These are phyloP conservation scores for Penicillium capsulatum DNA, from an alignment of 2,329 filamentous ascomycete genomes.

Conservation along the genomic window DNA sequence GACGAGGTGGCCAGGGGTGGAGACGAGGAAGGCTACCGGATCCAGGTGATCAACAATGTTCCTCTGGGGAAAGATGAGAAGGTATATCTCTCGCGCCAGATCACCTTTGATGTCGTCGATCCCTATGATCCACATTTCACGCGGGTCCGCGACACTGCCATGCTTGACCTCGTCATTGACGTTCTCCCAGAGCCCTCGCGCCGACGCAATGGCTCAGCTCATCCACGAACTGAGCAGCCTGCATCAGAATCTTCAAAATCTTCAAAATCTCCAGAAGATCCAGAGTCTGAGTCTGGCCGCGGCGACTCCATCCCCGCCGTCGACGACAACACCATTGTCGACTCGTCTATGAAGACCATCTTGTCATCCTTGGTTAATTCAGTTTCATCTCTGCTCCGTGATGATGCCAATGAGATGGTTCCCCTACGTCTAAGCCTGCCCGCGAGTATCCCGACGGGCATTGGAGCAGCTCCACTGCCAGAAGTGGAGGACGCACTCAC, in stretches of 20 bases:
- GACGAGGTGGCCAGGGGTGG: slow-evolving; percentile 7
- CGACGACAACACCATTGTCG: slow-evolving; percentile 26
- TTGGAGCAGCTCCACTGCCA: slow-evolving; percentile 64
- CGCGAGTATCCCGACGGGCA: slow-evolving; percentile 49
- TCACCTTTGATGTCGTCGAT: slow-evolving; percentile 64
- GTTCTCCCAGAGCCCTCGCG: slow-evolving; percentile 36
- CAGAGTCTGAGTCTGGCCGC: slow-evolving; percentile 14
- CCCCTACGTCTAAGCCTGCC: slow-evolving; percentile 42
- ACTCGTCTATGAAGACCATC: slow-evolving; percentile 37
- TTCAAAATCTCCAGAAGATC: slow-evolving; percentile 16
- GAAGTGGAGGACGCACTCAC: slow-evolving; percentile 55
- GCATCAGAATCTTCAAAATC: slow-evolving; percentile 21
- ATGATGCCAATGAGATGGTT: slow-evolving; percentile 33
- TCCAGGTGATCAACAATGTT: slow-evolving; percentile 76
- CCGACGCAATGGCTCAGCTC: slow-evolving; percentile 33
- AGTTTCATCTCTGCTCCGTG: slow-evolving; percentile 50
- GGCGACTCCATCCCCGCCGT: slow-evolving; percentile 21
- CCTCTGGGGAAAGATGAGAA: slow-evolving; percentile 83
- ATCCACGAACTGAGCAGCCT: slow-evolving; percentile 24
- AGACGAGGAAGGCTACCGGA: slow-evolving; percentile 43
- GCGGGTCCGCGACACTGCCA: slow-evolving; percentile 66
- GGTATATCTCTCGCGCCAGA: slow-evolving; percentile 71
- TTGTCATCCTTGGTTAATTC: slow-evolving; percentile 49
- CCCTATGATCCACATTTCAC: slow-evolving; percentile 77
- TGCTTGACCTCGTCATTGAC: slow-evolving; percentile 70